These are phyloP conservation scores for Stereum hirsutum DNA, from an alignment of 1,284 basidiomycete genomes.

Conservation along the genomic window DNA sequence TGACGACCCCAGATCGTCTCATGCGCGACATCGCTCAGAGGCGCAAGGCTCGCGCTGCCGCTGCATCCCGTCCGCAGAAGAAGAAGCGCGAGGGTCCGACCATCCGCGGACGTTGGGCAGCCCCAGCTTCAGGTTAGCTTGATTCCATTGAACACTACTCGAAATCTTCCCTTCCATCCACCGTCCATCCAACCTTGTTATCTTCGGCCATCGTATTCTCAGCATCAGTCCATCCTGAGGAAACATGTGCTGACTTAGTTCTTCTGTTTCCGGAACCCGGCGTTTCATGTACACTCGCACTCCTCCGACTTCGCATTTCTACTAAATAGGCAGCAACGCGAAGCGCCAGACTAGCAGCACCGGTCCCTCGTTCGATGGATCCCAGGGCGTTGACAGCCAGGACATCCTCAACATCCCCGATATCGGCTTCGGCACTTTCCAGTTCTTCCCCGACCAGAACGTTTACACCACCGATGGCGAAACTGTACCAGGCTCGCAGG, in stretches of 20 bases:
- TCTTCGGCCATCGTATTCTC: too few species aligned
- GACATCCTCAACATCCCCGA: constrained; percentile 50
- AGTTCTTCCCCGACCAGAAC: constrained; percentile 60
- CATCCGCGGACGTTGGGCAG: constrained; percentile 52
- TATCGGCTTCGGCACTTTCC: constrained; percentile 51
- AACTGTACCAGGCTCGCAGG: background rate
- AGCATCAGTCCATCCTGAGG: too few species aligned
- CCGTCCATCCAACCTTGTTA: background rate
- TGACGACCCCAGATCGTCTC: constrained; percentile 34
- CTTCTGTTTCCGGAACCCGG: too few species aligned
- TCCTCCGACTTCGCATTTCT: too few species aligned
- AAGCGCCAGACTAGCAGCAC: constrained; percentile 31
- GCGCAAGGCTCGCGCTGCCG: constrained; percentile 32
- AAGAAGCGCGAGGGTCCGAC: constrained; percentile 29
- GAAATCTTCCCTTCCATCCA: background rate
- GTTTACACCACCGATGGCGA: constrained; percentile 30
- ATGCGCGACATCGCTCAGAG: constrained; percentile 21
- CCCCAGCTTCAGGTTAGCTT: constrained; percentile 32
- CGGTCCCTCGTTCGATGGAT: constrained; percentile 47
- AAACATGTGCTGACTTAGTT: too few species aligned
- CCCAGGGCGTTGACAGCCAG: constrained; percentile 55
- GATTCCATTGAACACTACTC: constrained; percentile 3
- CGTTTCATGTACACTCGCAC: too few species aligned
- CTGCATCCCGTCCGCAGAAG: constrained; percentile 20
- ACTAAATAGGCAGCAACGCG: constrained; percentile 25